phyloP scores from a whole-genome alignment of 2,329 filamentous ascomycete species.

The Colletotrichum echinochloae region DNA sequence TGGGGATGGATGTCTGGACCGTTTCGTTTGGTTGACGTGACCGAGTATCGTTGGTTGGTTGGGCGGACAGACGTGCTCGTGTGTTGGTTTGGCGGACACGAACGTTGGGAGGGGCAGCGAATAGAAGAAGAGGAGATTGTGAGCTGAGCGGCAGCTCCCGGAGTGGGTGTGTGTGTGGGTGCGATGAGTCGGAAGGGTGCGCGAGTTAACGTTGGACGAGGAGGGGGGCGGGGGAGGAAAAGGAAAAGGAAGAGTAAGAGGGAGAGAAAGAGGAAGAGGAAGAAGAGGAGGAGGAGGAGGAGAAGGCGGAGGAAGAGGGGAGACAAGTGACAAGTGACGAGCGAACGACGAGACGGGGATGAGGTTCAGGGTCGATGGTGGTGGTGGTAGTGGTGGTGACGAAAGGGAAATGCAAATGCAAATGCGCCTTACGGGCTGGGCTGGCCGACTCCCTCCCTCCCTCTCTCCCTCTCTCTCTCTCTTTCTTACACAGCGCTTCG shows the following conservation, averaged over 20 bases:
- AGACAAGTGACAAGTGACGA: conserved; percentile 10
- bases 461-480: background rate
- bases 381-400: background rate
- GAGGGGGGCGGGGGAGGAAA: background rate
- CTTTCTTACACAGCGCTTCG: background rate
- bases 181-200: background rate
- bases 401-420: too few species aligned
- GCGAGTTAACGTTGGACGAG: background rate
- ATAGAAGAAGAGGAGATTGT: conserved; percentile 10
- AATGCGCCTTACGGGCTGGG: too few species aligned
- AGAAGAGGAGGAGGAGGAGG: too few species aligned
- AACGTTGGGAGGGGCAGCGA: conserved; percentile 6
- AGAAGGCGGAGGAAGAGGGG: background rate
- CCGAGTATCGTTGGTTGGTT: conserved; percentile 21
- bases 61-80: conserved; percentile 3
- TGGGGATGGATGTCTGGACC: conserved; percentile 24
- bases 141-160: conserved; percentile 2
- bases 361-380: background rate
- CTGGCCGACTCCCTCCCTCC: too few species aligned
- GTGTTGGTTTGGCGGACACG: conserved; percentile 26
- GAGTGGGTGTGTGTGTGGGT: background rate
- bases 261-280: background rate
- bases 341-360: background rate
- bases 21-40: conserved; percentile 8
- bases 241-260: background rate